Percentiles rank a stretch among this genome's conserved stretches.
Evolutionary conservation across 2,329 filamentous ascomycete species (phyloP).

Genomic region (Emergomyces africanus): DNA sequence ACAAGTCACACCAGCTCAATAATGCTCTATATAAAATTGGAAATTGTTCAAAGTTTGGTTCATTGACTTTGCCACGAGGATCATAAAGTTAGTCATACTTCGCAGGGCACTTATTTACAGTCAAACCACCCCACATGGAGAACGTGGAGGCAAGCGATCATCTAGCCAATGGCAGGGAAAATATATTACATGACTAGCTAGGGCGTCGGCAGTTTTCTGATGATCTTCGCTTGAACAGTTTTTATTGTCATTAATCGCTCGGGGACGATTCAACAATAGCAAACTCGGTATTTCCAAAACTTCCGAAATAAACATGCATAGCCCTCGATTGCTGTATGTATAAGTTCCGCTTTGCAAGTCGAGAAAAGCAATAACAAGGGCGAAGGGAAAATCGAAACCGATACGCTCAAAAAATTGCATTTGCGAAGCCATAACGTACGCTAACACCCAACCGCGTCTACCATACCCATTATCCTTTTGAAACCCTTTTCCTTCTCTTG

Average conservation of each 20-base stretch:
- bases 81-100: neutral
- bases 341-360: neutral
- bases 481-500: neutral
- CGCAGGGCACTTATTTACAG: neutral
- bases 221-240: neutral
- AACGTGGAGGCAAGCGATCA: neutral
- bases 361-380: neutral
- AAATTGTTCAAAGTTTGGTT: neutral
- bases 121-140: neutral
- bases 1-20: neutral
- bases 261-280: neutral
- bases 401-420: too few species aligned
- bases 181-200: neutral
- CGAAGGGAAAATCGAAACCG: neutral
- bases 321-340: neutral
- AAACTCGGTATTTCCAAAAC: neutral
- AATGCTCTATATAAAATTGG: neutral
- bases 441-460: neutral
- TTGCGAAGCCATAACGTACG: neutral
- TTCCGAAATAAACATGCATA: neutral
- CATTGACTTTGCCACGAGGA: neutral
- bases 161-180: neutral
- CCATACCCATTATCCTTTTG: neutral
- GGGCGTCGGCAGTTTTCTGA: too few species aligned
- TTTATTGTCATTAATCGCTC: neutral